Base-by-base conservation (phyloP, 495 filamentous ascomycete genomes). In the Trichoderma reesei region DNA sequence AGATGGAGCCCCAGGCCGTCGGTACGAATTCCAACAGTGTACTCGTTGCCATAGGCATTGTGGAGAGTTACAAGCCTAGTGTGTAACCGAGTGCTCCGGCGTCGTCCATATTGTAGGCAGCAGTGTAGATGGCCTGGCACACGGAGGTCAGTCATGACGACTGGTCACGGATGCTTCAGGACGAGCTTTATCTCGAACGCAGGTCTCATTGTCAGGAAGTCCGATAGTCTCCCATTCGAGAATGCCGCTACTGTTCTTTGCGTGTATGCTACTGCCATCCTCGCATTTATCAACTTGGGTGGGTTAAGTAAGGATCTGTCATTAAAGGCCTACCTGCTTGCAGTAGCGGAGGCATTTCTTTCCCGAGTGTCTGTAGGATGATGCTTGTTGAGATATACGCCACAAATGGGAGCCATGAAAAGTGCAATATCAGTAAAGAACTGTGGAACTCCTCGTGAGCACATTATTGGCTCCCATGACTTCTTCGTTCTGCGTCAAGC, bases 311-410 rank as follows among this genome's bases (percentile, higher is more conserved):
- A 73, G 73, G 85, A 41, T 65, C 86, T 87, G 63, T 75, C 68
- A 77, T 87, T 0, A 72, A 88, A 16, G 83, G 88, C 26, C 83
- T 87, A 61, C 74, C 75, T 1, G 86, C 79, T 3, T 75, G 82
- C 1, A 82, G 83, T 26, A 81, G 79, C 33, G 76, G 86, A 0
- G 86, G 85, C 10, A 80, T 86, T 62, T 82, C 83, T 10, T 79
- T 84, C 0, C 78, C 88, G 31, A 74, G 79, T 59, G 65, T 89
- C 1, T 78, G 79, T 0, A 75, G 83, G 56, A 66, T 73, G 3
- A 65, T 79, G 1, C 80, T 82, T 0, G 80, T 82, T 1, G 77
- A 34, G 56, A 73, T 88, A 3, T 87, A 80, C 67, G 79, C 76
- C 1, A 87, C 85, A 0, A 84, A 83, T 0, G 78, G 79, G 3